Evolutionary conservation across 208 protist species (phyloP).

Genomic region (Acanthamoeba lugdunensis): DNA sequence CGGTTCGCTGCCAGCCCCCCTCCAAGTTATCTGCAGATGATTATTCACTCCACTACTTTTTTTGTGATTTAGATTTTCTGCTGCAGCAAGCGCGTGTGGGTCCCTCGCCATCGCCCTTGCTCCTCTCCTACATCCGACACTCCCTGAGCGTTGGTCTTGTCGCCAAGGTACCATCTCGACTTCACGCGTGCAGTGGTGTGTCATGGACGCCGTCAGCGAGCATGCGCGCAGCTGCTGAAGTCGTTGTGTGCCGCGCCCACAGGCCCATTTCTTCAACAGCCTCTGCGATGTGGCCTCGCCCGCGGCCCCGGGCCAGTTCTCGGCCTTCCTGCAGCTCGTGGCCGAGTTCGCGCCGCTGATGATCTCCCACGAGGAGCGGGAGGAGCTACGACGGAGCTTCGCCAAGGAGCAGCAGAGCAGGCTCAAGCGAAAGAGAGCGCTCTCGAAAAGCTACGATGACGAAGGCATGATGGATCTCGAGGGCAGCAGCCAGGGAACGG

Average conservation of each 20-base stretch:
- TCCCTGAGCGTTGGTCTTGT: constrained; percentile 2
- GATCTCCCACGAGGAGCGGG: constrained; percentile 35
- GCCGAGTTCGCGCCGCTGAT: constrained; percentile 39
- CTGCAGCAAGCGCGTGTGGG: constrained; percentile 28
- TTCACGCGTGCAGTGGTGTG: neutral
- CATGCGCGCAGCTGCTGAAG: neutral
- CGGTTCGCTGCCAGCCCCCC: neutral
- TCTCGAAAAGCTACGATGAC: neutral
- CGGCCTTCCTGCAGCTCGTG: constrained; percentile 23
- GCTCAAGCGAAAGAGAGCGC: neutral
- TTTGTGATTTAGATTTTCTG: constrained; percentile 25
- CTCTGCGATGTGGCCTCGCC: constrained; percentile 27
- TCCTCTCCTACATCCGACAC: constrained; percentile 44
- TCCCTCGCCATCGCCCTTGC: constrained; percentile 6
- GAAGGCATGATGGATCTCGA: constrained; percentile 9
- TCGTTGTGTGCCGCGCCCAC: neutral
- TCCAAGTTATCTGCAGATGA: neutral
- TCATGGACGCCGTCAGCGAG: neutral
- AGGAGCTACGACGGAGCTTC: constrained; percentile 37
- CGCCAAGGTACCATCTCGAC: neutral
- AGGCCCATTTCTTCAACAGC: constrained; percentile 52
- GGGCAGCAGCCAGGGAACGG: neutral
- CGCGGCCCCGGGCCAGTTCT: neutral
- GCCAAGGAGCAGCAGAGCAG: neutral
- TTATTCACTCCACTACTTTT: neutral